Base-by-base conservation (phyloP, 2,329 filamentous ascomycete genomes). In the Alternaria dauci region DNA sequence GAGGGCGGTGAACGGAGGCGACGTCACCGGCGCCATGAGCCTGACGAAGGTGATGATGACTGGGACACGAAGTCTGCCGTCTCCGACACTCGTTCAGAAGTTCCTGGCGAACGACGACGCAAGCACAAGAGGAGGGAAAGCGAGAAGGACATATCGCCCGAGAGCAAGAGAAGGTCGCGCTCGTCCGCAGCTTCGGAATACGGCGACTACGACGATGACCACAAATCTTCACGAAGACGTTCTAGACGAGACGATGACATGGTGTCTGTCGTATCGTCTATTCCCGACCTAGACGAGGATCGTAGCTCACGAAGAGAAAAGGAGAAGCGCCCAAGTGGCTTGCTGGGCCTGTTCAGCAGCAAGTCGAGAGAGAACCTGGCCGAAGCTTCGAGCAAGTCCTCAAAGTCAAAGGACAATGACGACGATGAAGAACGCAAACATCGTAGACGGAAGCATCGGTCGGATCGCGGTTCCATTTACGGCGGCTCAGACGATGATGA, bases 271-370 rank as follows among this genome's bases (percentile, higher is more conserved):
- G 70, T 76, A 4, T 82, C 82, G 5, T 74, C 76, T 5, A 74
- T 80, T 20, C 76, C 79, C 11, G 74, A 76, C 41, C 73, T 74
- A 42, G 76, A 80, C 25, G 80, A 81, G 28, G 80, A 81, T 12
- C 73, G 78, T 23, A 70, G 66, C 30, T 62, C 73, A 5, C 74
- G 62, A 48, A 73, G 70, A 51, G 70, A 73, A 38, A 77, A 81
- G 62, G 80, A 81, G 52, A 81, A 81, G 61, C 79, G 81, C 64
- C 81, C 81, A 50, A 78, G 78, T 48, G 80, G 82, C 12, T 55
- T 84, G 8, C 79, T 83, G 51, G 80, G 81, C 5, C 65, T 84
- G 8, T 83, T 84, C 53, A 78, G 80, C 55, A 78, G 80, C 65
- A 84, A 81, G 70, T 81, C 81, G 2, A 76, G 72, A 41, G 80